Base-by-base conservation (phyloP, 139 green algal species). In the Tetraselmis striata region DNA sequence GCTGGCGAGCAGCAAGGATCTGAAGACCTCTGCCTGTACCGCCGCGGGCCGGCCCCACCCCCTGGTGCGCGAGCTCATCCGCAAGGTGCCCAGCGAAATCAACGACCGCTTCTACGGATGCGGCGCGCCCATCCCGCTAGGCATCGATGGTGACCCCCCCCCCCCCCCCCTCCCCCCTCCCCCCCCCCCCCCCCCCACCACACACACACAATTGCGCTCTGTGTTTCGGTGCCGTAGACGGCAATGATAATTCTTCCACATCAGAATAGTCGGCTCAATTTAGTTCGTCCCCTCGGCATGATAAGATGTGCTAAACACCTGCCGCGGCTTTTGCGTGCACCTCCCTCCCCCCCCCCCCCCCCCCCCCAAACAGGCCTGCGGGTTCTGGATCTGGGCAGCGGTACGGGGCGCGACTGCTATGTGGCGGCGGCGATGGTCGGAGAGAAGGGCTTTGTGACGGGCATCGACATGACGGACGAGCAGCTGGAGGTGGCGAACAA, bases 401-500 rank as follows among this genome's bases (percentile, higher is more conserved):
- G 96, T 59, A 92, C 84, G 23, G 97, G 97, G 0, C 81, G 96
- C 0, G 97, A 99, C 83, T 97, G 95, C 88, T 99, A 99, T 88
- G 92, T 98, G 30, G 92, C 88, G 28, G 87, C 95, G 0, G 87
- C 85, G 23, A 89, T 99, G n/a, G 96, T 99, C 1, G 96, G 96
- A 0, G 80, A 89, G 77, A 77, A 80, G 0, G 94, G 95, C 74
- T 86, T 79, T 31, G 94, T 98, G 1, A 95, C 84, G 85, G 96
- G 96, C 0, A 76, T 99, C 23, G 97, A 99, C 88, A 99, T 99
- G 97, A 99, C 97, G 0, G 85, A 84, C 25, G 87, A 91, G 27
- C 95, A 98, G 92, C 91, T 99, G 59, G 88, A 90, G 76, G 94
- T 99, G 30, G 94, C 96, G 18, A 80, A 93, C 75, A 80, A 82